Evolutionary conservation across 768 basidiomycete genomes (phyloP), one percentile per base, ranked within the genome.

Genomic region (Rhizopogon rudus): DNA sequence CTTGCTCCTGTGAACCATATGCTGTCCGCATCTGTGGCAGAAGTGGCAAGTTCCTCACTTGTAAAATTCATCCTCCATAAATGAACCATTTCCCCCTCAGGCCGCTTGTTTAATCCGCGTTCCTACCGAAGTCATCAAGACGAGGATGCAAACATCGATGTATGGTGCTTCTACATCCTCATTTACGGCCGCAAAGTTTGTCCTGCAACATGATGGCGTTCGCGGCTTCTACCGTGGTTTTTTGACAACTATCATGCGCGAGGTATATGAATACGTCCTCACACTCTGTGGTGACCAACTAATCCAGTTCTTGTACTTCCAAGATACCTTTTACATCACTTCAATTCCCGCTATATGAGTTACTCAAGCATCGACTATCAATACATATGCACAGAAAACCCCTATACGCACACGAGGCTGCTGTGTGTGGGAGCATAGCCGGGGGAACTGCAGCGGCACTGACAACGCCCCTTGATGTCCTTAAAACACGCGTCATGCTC

Each of bases 401-500:
- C 43, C 70, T 91, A 7, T 81, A 81, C 58, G 82, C 84, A 3
- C 80, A 86, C 57, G 87, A 91, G 70, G 88, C 92, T 50, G 95
- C 94, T 0, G 59, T 87, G 3, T 98, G 96, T 62, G 97, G 96
- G 3, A 91, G 88, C 64, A 75, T 96, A 44, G 90, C 97, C 0
- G 97, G 97, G 7, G 96, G 89, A 0, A 73, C 91, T 28, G 94
- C 94, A 5, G 96, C 94, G 1, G 91, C 87, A 0, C 60, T 88
- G 37, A 98, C 97, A 1, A 98, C 97, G 0, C 97, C 97, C 1
- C 75, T 99, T 31, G 97, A 99, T 64, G 97, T 98, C 2, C 79
- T 97, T 35, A 99, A 99, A 69, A 99, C 97, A 1, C 81, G 97
- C 16, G 88, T 97, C 43, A 99, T 99, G 97, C 80, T 98, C 7